Conservation (phyloP, 805 yeast genomes). For the Teunomyces barrocoloradensis region DNA sequence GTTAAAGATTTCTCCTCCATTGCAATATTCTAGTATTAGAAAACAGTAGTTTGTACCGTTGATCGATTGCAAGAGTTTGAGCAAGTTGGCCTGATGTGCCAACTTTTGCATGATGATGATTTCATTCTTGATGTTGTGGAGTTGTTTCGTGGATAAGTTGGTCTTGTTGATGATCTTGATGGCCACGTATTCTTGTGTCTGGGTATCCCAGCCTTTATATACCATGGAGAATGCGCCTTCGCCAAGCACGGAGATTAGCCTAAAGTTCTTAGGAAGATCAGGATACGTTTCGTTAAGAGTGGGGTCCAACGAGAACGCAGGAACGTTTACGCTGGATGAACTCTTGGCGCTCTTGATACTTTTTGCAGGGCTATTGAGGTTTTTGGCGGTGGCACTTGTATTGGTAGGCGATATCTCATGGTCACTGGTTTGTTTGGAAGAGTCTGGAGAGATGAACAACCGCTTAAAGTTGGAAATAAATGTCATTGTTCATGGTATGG, state of each 20-base stretch:
- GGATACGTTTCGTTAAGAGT: constrained; percentile 11
- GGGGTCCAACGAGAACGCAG: constrained; percentile 9
- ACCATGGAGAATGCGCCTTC: constrained; percentile 93
- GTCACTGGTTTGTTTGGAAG: neutral
- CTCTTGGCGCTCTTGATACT: constrained; percentile 1
- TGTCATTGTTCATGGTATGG: constrained; percentile 1
- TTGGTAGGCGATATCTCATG: neutral
- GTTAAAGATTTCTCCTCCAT: constrained; percentile 81
- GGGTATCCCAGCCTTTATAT: constrained; percentile 59
- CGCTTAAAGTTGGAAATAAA: constrained; percentile 11
- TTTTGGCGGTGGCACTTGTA: neutral
- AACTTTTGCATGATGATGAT: constrained; percentile 69
- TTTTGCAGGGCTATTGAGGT: neutral
- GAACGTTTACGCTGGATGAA: neutral
- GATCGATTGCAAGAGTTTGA: constrained; percentile 51
- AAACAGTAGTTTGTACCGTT: constrained; percentile 57
- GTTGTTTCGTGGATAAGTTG: constrained; percentile 49
- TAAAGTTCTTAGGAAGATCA: constrained; percentile 30
- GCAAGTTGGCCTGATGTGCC: constrained; percentile 47
- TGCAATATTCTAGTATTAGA: constrained; percentile 62
- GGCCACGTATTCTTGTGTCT: constrained; percentile 53
- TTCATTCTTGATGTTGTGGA: constrained; percentile 63
- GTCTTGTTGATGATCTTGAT: constrained; percentile 71
- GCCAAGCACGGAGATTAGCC: constrained; percentile 45
- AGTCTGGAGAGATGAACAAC: constrained; percentile 8